Evolutionary conservation across 2,329 filamentous ascomycete genomes (phyloP), one percentile per base, ranked within the genome.

Genomic region (Raffaelea ambrosiae): DNA sequence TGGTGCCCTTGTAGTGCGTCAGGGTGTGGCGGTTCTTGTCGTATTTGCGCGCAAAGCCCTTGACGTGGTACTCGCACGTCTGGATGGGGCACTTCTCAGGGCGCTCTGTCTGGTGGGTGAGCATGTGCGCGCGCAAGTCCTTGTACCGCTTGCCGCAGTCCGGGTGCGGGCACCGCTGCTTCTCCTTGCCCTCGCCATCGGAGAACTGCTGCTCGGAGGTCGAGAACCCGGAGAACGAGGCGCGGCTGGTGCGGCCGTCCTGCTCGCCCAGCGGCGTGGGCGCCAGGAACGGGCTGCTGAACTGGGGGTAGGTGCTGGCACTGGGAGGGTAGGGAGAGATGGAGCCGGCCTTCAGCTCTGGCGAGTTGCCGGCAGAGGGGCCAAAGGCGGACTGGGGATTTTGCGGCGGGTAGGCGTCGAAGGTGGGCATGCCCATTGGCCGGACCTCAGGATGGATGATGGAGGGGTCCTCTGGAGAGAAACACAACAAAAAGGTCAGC

Each of bases 1-100:
- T 95, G 43, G 87, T 95, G 38, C 90, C 90, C 69, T 95, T 95
- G 77, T 95, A 96, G 65, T 96, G 90, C 5, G 90, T 96, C 53
- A 95, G 68, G 5, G 89, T 95, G 65, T 96, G 90, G 40, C 90
- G 75, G 68, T 95, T 95, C 76, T 95, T 95, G 72, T 96, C 90
- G 63, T 96, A 96, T 68, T 95, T 95, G 58, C 90, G 78, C 11
- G 90, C 89, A 61, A 96, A 96, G 4, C 90, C 90, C 68, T 95
- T 95, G 60, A 78, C 71, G 70, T 95, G 84, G 67, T 95, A 96
- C 60, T 95, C 88, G 71, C 90, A 96, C 0, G 83, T 93, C 49
- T 84, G 74, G 56, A 95, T 95, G 1, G 90, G 90, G 67, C 90
- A 96, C 70, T 96, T 96, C 63, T 95, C 89, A 0, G 90, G 90